Evolutionary conservation across 2,329 filamentous ascomycete genomes (phyloP).

Genomic region (Chlorencoelia australis): DNA sequence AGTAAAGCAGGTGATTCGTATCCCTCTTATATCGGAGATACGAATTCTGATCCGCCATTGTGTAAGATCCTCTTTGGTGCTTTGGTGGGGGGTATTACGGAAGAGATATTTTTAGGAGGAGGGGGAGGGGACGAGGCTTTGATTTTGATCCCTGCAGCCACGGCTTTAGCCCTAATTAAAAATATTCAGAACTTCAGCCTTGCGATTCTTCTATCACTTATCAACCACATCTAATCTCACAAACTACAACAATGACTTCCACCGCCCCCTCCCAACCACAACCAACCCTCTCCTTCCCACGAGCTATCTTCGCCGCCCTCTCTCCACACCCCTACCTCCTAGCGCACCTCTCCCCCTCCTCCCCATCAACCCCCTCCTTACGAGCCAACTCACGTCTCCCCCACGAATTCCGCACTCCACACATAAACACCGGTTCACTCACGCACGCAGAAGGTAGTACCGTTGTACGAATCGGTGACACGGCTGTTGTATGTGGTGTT

Average conservation of each 20-base stretch:
- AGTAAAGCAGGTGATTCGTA: slow-evolving; percentile 30
- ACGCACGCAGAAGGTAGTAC: slow-evolving; percentile 86
- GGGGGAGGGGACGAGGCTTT: too few species aligned
- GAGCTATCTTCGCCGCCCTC: slow-evolving; percentile 77
- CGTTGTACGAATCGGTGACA: slow-evolving; percentile 79
- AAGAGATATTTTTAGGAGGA: too few species aligned
- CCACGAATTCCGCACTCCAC: slow-evolving; percentile 58
- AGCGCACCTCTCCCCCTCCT: slow-evolving; percentile 64
- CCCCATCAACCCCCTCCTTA: slow-evolving; percentile 41
- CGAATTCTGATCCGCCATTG: slow-evolving; percentile 20
- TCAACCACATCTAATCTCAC: neutral
- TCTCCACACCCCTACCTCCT: slow-evolving; percentile 84
- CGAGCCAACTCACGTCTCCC: slow-evolving; percentile 76
- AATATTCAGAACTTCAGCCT: slow-evolving; percentile 3
- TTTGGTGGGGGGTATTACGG: too few species aligned
- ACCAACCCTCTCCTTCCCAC: slow-evolving; percentile 34
- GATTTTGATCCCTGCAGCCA: neutral
- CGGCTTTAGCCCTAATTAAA: too few species aligned
- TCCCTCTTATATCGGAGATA: slow-evolving; percentile 34
- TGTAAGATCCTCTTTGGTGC: too few species aligned
- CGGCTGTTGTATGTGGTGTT: slow-evolving; percentile 88
- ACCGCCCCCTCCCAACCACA: slow-evolving; percentile 19
- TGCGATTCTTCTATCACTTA: too few species aligned
- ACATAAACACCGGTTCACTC: slow-evolving; percentile 72
- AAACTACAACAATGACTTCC: slow-evolving; percentile 4